Conservation (phyloP, 176 grass and related monocot species). For the maize (Zea mays) region Zm-B73-REFERENCE-NAM-5.0 NC_050103.1:173117501-173118000, state of each 20-base stretch:
- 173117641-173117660: background rate
- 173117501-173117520: background rate
- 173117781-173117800: no score
- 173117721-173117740: background rate
- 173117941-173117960: no score
- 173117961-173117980: no score
- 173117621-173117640: background rate
- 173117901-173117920: no score
- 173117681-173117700: background rate
- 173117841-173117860: no score
- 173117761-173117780: background rate
- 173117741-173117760: background rate
- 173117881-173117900: no score
- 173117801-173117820: no score
- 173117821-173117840: no score
- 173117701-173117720: background rate
- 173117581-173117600: background rate
- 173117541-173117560: background rate
- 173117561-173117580: constrained; percentile 19
- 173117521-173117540: background rate
- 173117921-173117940: no score
- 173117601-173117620: background rate
- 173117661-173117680: no score
- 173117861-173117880: no score
- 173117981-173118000: no score